A percentile compares a stretch with the other conserved stretches of the same genome.
Evolutionary conservation across 148 eudicot genomes (phyloP).

Genomic region (Cornus controversa): DNA sequence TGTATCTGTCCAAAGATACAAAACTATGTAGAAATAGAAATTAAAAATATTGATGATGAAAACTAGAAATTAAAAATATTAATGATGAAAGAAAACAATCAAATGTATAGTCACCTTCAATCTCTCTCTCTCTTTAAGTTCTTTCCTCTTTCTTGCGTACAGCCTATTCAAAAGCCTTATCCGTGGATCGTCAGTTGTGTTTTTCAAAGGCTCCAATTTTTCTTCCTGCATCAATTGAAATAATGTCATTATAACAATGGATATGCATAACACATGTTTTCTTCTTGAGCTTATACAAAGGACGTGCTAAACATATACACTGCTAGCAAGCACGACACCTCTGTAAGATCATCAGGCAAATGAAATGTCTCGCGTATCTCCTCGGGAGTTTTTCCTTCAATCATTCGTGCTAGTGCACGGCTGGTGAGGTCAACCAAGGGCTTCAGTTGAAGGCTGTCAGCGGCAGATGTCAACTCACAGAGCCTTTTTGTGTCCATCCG

Average conservation of each 20-base stretch:
- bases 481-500: slow-evolving; percentile 86
- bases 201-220: slow-evolving; percentile 89
- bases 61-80: not conserved
- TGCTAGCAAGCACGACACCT: slow-evolving; percentile 75
- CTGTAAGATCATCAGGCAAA: slow-evolving; percentile 95
- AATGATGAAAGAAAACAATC: not conserved
- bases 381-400: slow-evolving; percentile 83
- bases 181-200: slow-evolving; percentile 79
- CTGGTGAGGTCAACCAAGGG: slow-evolving; percentile 88
- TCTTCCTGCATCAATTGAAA: slow-evolving; percentile 73
- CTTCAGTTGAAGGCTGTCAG: slow-evolving; percentile 82
- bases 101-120: slow-evolving; percentile 48
- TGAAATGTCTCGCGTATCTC: slow-evolving; percentile 95
- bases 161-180: slow-evolving; percentile 82
- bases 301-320: slow-evolving; percentile 50
- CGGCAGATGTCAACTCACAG: slow-evolving; percentile 89
- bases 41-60: no score
- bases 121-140: slow-evolving; percentile 65
- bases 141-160: slow-evolving; percentile 88
- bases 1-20: not conserved
- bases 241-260: slow-evolving; percentile 36
- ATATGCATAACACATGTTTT: slow-evolving; percentile 19
- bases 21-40: no score
- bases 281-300: slow-evolving; percentile 7
- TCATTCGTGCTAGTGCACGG: slow-evolving; percentile 85